Evolutionary conservation across 1,284 basidiomycete genomes (phyloP).

Genomic region (Tausonia pullulans): DNA sequence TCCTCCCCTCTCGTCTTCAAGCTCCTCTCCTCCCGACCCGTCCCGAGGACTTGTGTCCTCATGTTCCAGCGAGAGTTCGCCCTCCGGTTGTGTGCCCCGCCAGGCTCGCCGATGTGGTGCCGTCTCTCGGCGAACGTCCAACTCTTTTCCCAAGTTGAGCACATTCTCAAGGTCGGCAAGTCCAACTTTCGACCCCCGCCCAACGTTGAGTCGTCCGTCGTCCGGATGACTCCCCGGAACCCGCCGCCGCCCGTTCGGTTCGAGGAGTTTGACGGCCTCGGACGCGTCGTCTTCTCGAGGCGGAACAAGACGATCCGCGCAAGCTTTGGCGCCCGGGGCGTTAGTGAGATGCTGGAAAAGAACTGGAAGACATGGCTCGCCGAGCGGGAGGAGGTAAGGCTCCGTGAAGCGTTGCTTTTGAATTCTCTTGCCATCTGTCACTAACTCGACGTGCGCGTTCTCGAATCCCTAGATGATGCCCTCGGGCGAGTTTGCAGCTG

Average conservation of each 20-base stretch:
- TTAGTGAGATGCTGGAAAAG: slow-evolving; percentile 84
- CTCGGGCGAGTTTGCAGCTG: slow-evolving; percentile 59
- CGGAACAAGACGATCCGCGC: slow-evolving; percentile 85
- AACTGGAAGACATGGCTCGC: slow-evolving; percentile 94
- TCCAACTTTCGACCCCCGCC: slow-evolving; percentile 97
- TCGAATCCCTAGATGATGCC: slow-evolving; percentile 44
- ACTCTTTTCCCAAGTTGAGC: slow-evolving; percentile 86
- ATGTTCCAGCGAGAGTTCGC: slow-evolving; percentile 99
- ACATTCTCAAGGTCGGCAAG: slow-evolving; percentile 90
- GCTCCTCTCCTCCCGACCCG: slow-evolving; percentile 86
- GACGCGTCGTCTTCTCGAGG: slow-evolving; percentile 76
- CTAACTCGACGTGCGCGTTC: neutral
- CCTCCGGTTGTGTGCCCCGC: slow-evolving; percentile 75
- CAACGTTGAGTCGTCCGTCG: slow-evolving; percentile 84
- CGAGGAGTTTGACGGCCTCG: slow-evolving; percentile 95
- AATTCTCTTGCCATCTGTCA: neutral
- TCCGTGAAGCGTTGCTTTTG: neutral
- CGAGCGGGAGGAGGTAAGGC: slow-evolving; percentile 57
- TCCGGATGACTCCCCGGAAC: slow-evolving; percentile 82
- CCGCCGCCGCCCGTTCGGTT: slow-evolving; percentile 92
- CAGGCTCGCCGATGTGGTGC: slow-evolving; percentile 82
- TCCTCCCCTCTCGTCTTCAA: slow-evolving; percentile 97
- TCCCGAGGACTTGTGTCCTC: slow-evolving; percentile 88
- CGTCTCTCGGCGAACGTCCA: slow-evolving; percentile 93
- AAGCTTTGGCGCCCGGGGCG: slow-evolving; percentile 81